Evolutionary conservation across 1,139 yeast species (phyloP), one percentile per base, ranked within the genome.

Genomic region (Blastobotrys proliferans): DNA sequence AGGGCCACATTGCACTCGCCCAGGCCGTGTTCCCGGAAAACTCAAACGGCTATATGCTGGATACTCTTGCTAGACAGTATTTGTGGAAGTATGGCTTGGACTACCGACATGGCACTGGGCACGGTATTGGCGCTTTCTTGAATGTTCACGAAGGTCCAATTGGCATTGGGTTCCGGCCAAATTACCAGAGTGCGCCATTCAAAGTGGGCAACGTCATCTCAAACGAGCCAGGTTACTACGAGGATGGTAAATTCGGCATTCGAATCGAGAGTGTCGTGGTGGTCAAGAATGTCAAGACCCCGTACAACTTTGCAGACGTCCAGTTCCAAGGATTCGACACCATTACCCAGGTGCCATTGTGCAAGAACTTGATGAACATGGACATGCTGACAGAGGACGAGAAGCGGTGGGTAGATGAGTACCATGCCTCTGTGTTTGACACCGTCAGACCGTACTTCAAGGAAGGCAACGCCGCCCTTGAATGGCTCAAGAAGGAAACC

Each of bases 111-210:
- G 97, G 98, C 22, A 94, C 98, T 1, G 94, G 97, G 1, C 99
- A 94, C 63, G 98, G 98, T n/a, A 80, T 94, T 41, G 98, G 97
- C 3, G 73, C 95, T 0, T 92, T 72, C 60, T 75, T 94, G 51
- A 92, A 92, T 59, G 98, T 92, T 32, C 98, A 94, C 62, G 97
- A 94, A 61, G 95, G 95, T 3, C 98, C 98, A 11, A 80, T 90
- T 47, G 96, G 97, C 8, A 83, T 92, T 55, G 94, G 96, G 1
- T 77, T 81, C 53, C 74, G 84, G 52, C 67, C 58, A n/a, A 40
- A 43, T 27, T 57, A 57, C 37, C 58, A 57, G 24, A 54, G 56
- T 36, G 52, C 55, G 32, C 64, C 74, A 2, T 70, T 84, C 46
- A 67, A 73, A 52, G 73, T 77, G 3, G 98, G 98, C 26, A 85